These are phyloP conservation scores for Allium cepa DNA, from an alignment of 106 monocot species.

Conservation along the genomic window DNA sequence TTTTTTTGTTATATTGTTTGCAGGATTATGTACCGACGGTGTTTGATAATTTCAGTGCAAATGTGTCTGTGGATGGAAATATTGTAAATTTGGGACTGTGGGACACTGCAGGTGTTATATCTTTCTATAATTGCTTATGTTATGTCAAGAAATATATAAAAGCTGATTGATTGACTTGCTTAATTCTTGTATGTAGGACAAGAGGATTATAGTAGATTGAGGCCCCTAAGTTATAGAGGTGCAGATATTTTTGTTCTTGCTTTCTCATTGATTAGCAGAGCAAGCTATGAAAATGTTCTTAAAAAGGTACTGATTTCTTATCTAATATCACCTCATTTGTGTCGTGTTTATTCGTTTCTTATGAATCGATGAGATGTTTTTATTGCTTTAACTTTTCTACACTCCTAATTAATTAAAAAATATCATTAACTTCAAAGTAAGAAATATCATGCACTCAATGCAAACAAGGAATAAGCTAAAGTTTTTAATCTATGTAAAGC, in stretches of 20 bases:
- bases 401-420: too few relatives aligned
- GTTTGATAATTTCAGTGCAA: constrained; percentile 62
- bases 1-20: not conserved
- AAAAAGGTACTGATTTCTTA: constrained; percentile 26
- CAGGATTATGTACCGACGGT: constrained; percentile 57
- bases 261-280: constrained; percentile 35
- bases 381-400: too few relatives aligned
- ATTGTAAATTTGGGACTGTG: constrained; percentile 53
- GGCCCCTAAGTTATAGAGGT: constrained; percentile 52
- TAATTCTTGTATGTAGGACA: constrained; percentile 20
- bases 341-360: not conserved
- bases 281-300: constrained; percentile 45
- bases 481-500: too few relatives aligned
- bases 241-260: constrained; percentile 40
- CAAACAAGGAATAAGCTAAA: too few relatives aligned
- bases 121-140: not conserved
- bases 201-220: constrained; percentile 54
- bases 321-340: not conserved
- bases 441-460: too few relatives aligned
- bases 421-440: too few relatives aligned
- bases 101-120: constrained; percentile 41
- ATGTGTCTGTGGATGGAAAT: constrained; percentile 36
- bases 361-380: not conserved
- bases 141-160: too few relatives aligned
- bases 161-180: not conserved